Conservation (phyloP, 805 yeast species). For the Saccharomycopsis selenospora region DNA sequence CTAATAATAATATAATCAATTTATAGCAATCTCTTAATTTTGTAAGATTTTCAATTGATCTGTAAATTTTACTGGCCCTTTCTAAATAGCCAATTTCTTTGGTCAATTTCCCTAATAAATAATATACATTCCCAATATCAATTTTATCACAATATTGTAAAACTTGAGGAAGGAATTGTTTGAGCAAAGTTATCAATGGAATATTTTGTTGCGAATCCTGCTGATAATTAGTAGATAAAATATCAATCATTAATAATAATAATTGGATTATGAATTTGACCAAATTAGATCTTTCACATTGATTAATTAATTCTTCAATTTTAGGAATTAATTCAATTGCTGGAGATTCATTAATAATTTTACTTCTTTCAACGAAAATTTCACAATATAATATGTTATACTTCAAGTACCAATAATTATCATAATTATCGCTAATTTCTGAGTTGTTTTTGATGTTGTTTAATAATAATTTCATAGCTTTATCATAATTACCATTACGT, state of each 20-base stretch:
- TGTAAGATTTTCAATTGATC: background rate
- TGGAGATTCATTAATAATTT: constrained; percentile 14
- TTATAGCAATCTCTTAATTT: constrained; percentile 3
- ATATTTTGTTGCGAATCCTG: too few relatives aligned
- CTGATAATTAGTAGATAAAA: too few relatives aligned
- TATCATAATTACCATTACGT: constrained; percentile 23
- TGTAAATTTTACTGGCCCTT: background rate
- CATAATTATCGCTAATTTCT: constrained; percentile 25
- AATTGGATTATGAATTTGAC: constrained; percentile 40
- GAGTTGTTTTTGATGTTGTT: constrained; percentile 23
- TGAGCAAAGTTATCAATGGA: too few relatives aligned
- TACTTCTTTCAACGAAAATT: constrained; percentile 36
- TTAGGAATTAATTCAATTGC: constrained; percentile 46
- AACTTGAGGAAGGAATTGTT: background rate
- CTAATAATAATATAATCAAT: background rate
- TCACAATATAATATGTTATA: constrained; percentile 42
- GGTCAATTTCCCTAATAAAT: background rate
- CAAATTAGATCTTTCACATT: constrained; percentile 42
- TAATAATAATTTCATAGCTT: constrained; percentile 24
- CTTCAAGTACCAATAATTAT: constrained; percentile 39
- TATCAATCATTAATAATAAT: constrained; percentile 37
- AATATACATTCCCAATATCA: background rate
- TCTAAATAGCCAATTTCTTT: background rate
- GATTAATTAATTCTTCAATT: constrained; percentile 41
- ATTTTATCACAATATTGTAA: background rate